Percentiles rank a stretch among this genome's conserved stretches.
Evolutionary conservation across 2,329 filamentous ascomycete species (phyloP).

Genomic region (Plectosphaerella cucumerina): DNA sequence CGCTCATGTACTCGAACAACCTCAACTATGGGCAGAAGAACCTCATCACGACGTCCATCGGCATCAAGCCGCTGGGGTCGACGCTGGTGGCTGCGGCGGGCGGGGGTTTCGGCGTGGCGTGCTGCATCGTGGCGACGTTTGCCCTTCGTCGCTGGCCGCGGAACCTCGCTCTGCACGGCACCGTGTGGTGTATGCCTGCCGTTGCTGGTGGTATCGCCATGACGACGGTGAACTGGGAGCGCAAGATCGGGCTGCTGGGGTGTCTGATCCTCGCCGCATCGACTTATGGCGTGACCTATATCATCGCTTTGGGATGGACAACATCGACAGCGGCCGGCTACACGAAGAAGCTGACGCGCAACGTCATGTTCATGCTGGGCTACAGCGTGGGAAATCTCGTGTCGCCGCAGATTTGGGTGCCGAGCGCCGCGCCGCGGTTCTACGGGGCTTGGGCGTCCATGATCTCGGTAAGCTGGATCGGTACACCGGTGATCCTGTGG

Average conservation of each 20-base stretch:
- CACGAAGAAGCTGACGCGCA: conserved; percentile 38
- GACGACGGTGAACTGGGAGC: conserved; percentile 22
- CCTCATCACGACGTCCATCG: conserved; percentile 27
- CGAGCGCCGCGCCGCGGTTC: conserved; percentile 21
- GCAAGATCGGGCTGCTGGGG: conserved; percentile 22
- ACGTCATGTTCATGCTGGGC: conserved; percentile 32
- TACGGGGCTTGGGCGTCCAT: conserved; percentile 25
- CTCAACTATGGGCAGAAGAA: conserved; percentile 34
- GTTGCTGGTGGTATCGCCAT: conserved; percentile 24
- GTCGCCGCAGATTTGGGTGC: conserved; percentile 30
- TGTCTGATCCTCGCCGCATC: conserved; percentile 23
- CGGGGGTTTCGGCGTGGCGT: conserved; percentile 26
- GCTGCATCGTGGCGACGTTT: conserved; percentile 26
- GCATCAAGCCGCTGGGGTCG: conserved; percentile 29
- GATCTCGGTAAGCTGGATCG: conserved; percentile 28
- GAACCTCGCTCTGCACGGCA: conserved; percentile 23
- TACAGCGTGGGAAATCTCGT: conserved; percentile 29
- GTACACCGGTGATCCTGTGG: conserved; percentile 26
- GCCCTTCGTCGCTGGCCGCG: conserved; percentile 23
- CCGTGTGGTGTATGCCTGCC: conserved; percentile 25
- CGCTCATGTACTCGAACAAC: conserved; percentile 31
- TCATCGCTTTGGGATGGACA: conserved; percentile 20
- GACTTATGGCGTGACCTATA: conserved; percentile 29
- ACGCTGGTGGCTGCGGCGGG: conserved; percentile 33
- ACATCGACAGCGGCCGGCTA: conserved; percentile 19